Evolutionary conservation across 2,329 filamentous ascomycete genomes (phyloP), one percentile per base, ranked within the genome.

Genomic region (Curvularia lunata): DNA sequence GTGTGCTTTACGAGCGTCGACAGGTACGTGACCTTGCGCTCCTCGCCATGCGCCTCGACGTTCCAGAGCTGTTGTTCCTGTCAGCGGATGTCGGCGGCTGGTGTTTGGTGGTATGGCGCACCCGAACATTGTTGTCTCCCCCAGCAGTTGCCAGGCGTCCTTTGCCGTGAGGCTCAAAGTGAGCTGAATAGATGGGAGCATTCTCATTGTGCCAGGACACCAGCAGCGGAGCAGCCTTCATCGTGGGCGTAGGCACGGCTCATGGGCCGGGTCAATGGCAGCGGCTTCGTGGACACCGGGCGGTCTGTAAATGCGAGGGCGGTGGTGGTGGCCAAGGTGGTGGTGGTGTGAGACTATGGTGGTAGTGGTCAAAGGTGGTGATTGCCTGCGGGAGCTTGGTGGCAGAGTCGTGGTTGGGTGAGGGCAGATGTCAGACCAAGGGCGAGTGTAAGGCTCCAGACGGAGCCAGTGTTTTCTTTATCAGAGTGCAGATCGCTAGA

Each of bases 131-230:
- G 77, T 96, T 96, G 79, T 99, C 95, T 76, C 95, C 95, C 71
- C 94, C 95, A 62, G 90, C 94, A 9, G 95, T 99, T 57, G 95
- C 95, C 63, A 99, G 82, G 71, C 95, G 88, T 52, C 92, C 92
- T 78, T 95, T 97, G 64, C 92, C 92, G 74, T 91, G 85, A 47
- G 91, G 91, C 76, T 99, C 94, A 76, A 98, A 99, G 78, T 98
- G 94, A 68, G 92, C 92, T 42, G 94, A 97, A 81, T 98, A 99
- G 76, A 99, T 93, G 58, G 95, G 95, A 70, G 91, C 88, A 80
- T 96, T 97, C 75, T 97, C 91, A 78, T 97, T 91, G 80, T 99
- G 96, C 95, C 95, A 99, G 83, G 96, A 92, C 81, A 99, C 94
- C 75, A 98, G 94, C 69, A 99, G 85, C 70, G 95, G 94, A 74